A percentile compares a stretch with the other conserved stretches of the same genome.
phyloP scores from a whole-genome alignment of 768 basidiomycete species.

The Lactarius trivialis region DNA sequence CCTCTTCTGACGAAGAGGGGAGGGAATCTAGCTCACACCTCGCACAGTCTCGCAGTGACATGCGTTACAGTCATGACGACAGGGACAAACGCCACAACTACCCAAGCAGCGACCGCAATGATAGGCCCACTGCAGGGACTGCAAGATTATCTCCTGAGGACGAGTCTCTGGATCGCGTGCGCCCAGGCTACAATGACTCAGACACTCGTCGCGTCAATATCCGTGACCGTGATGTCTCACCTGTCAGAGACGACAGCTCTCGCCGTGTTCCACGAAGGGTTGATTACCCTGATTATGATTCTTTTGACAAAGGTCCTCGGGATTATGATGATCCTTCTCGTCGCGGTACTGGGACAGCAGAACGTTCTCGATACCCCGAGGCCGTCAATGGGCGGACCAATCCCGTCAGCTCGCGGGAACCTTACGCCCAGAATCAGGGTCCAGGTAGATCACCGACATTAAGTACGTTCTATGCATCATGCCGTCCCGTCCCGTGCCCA shows the following conservation, averaged over 20 bases:
- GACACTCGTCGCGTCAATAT: slow-evolving; percentile 8
- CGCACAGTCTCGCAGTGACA: slow-evolving; percentile 5
- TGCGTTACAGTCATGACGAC: slow-evolving; percentile 9
- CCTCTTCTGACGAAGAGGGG: slow-evolving; percentile 20
- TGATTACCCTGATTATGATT: slow-evolving; percentile 17
- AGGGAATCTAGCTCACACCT: slow-evolving; percentile 1
- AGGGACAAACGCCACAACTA: slow-evolving; percentile 10
- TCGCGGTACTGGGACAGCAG: slow-evolving; percentile 6
- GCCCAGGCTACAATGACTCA: slow-evolving; percentile 5
- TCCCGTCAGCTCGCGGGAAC: slow-evolving; percentile 10
- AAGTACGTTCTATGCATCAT: slow-evolving; percentile 26
- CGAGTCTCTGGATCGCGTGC: slow-evolving; percentile 10
- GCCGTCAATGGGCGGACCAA: slow-evolving; percentile 7
- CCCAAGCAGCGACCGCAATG: slow-evolving; percentile 1
- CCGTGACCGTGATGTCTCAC: slow-evolving; percentile 18
- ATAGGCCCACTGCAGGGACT: background rate
- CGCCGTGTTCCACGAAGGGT: slow-evolving; percentile 17
- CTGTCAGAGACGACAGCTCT: slow-evolving; percentile 17
- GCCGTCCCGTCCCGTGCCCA: slow-evolving; percentile 21
- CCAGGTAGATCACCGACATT: slow-evolving; percentile 23
- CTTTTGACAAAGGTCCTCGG: slow-evolving; percentile 15
- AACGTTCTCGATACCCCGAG: slow-evolving; percentile 15
- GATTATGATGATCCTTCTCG: slow-evolving; percentile 15
- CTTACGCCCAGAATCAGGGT: slow-evolving; percentile 17
- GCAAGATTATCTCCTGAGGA: slow-evolving; percentile 11